Base-by-base conservation (phyloP, 495 filamentous ascomycete genomes). In the Aspergillus incahuasiensis region DNA sequence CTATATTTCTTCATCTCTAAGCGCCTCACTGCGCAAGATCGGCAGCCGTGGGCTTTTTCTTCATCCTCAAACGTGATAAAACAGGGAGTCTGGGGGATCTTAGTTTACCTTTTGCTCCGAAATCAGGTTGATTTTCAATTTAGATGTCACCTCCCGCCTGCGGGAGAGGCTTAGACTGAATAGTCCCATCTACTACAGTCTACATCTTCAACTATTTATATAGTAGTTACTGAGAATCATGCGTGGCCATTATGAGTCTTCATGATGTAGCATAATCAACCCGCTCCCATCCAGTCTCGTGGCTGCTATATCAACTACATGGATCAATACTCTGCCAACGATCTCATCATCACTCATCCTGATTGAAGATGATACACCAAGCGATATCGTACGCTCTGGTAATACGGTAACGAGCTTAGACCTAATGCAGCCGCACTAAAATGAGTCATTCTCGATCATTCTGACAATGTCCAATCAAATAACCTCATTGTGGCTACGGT, bases 11-110 rank as follows among this genome's bases (percentile, higher is more conserved):
- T 49, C 52, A 50, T 55, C 48, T 57, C 53, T 42, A 56, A 61
- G 58, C 24, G 50, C 58, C 58, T 57, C 58, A 57, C 15, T 44
- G 56, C 47, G 58, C 54, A 52, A 39, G 50, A 54, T 61, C 58
- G 54, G 58, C 58, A 28, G 39, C 25, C 25, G 25, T 28, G 58
- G 58, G 54, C 40, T 52, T 30, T 55, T 18, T 60, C 57, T 57
- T 61, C 58, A 56, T 61, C 9, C 34, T 53, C 46, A 18, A 12
- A 7, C 6, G 25, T 3, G 15, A n/a, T n/a, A n/a, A n/a, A n/a
- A n/a, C n/a, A n/a, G n/a, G n/a, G n/a, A n/a, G n/a, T n/a, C n/a
- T n/a, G n/a, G n/a, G n/a, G n/a, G n/a, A n/a, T n/a, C n/a, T n/a
- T n/a, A n/a, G n/a, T n/a, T n/a, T n/a, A 49, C 19, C 30, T 43